Evolutionary conservation across 2,329 filamentous ascomycete genomes (phyloP), one percentile per base, ranked within the genome.

Genomic region (Aureobasidium lini): DNA sequence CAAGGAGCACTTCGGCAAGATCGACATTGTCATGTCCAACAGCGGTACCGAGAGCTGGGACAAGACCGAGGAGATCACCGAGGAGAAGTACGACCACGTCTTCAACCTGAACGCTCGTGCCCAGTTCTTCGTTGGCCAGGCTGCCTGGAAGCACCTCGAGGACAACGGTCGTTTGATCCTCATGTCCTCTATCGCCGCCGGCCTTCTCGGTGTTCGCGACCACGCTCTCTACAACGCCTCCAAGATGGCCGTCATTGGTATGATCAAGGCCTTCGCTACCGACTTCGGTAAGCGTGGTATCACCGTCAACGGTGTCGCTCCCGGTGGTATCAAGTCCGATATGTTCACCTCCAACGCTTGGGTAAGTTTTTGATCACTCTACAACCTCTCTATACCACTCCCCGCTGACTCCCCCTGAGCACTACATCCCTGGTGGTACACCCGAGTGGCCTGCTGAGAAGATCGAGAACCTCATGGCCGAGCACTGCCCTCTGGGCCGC

Each of bases 111-210:
- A 88, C 74, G 81, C 85, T 6, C 77, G 84, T 8, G 85, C 84
- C 48, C 85, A 90, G 74, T 90, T 90, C 78, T 90, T 90, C 72
- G 86, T 90, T 56, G 87, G 86, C 18, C 86, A 89, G 75, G 84
- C 88, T 60, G 88, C 83, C 6, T 87, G 87, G 73, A 86, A 86
- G 75, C 77, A 89, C 74, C 81, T 89, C 64, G 80, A 85, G 69
- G 77, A 82, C 46, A 85, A 87, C 60, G 88, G 88, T 34, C 80
- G 88, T 47, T 81, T 92, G 66, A 86, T 91, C 72, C 78, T 91
- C 64, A 90, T 88, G 84, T 83, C 81, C 32, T 86, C 82, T 61
- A 89, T 89, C 71, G 86, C 86, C 73, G 86, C 70, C 4, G 81
- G 83, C 63, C 77, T 88, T 66, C 77, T 85, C 39, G 85, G 85